These are phyloP conservation scores for Peronospora farinosa DNA, from an alignment of 352 stramenopile genomes.

Conservation along the genomic window DNA sequence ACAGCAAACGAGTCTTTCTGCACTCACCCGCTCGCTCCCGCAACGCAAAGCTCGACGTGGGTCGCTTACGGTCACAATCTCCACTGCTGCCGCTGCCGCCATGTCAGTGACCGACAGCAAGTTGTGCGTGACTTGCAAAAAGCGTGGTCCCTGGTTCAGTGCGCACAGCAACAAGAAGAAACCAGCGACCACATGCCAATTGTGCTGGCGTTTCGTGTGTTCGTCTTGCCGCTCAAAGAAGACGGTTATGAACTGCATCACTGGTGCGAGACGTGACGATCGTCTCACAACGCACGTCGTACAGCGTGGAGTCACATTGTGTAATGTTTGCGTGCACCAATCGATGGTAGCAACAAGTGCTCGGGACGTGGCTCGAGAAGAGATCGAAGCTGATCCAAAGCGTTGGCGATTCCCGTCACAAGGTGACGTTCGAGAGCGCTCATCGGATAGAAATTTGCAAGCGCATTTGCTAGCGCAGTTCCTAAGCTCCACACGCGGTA, in stretches of 20 bases:
- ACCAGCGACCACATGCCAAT: slow-evolving; percentile 28
- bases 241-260: slow-evolving; percentile 26
- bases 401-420: slow-evolving; percentile 18
- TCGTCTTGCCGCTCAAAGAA: slow-evolving; percentile 50
- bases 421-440: slow-evolving; percentile 6
- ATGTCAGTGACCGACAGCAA: slow-evolving; percentile 15
- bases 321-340: slow-evolving; percentile 37
- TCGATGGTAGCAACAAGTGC: slow-evolving; percentile 32
- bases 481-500: slow-evolving; percentile 5
- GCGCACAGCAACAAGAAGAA: slow-evolving; percentile 29
- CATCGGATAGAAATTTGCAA: slow-evolving; percentile 15
- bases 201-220: slow-evolving; percentile 48
- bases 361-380: slow-evolving; percentile 32
- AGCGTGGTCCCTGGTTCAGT: slow-evolving; percentile 26
- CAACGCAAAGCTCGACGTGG: slow-evolving; percentile 13
- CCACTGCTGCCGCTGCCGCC: slow-evolving; percentile 20
- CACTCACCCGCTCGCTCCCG: slow-evolving; percentile 23
- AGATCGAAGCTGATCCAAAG: slow-evolving; percentile 26
- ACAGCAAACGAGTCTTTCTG: slow-evolving; percentile 17
- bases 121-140: slow-evolving; percentile 31
- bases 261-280: slow-evolving; percentile 22
- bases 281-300: slow-evolving; percentile 18
- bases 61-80: slow-evolving; percentile 25
- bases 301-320: slow-evolving; percentile 34
- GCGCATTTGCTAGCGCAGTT: slow-evolving; percentile 12